These are phyloP conservation scores for Claviceps cyperi DNA, from an alignment of 2,329 filamentous ascomycete species.

Conservation along the genomic window DNA sequence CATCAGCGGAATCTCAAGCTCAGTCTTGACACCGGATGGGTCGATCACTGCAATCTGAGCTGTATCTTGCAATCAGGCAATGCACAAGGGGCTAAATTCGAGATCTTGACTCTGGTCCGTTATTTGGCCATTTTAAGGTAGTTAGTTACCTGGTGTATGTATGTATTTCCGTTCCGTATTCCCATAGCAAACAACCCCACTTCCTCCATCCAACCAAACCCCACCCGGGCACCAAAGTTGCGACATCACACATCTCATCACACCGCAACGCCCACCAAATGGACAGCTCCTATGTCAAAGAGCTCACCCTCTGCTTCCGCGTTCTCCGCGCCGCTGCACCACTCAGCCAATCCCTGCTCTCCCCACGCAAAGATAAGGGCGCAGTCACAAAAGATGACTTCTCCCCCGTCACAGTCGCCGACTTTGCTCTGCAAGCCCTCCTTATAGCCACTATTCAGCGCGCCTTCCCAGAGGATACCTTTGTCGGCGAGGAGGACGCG, in stretches of 20 bases:
- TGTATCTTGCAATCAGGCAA: no score
- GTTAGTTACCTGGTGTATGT: no score
- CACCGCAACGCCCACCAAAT: conserved; percentile 13
- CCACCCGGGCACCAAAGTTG: not conserved
- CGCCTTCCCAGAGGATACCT: conserved; percentile 34
- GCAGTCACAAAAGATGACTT: conserved; percentile 38
- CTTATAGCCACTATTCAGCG: conserved; percentile 34
- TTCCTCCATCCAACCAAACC: no score
- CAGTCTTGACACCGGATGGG: no score
- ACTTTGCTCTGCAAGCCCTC: conserved; percentile 44
- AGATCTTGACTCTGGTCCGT: no score
- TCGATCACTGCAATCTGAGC: no score
- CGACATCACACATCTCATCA: not conserved
- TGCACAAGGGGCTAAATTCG: no score
- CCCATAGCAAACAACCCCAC: no score
- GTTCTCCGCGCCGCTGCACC: conserved; percentile 31
- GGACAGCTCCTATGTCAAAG: conserved; percentile 27
- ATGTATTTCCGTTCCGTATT: no score
- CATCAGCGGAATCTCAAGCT: no score
- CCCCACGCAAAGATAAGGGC: conserved; percentile 30
- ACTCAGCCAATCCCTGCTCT: conserved; percentile 34
- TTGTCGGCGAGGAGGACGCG: conserved; percentile 43
- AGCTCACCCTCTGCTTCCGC: conserved; percentile 28
- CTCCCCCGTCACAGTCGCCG: conserved; percentile 43
- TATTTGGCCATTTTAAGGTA: no score